Base-by-base conservation (phyloP, 306 rosid species). In the Citrullus colocynthis region DNA sequence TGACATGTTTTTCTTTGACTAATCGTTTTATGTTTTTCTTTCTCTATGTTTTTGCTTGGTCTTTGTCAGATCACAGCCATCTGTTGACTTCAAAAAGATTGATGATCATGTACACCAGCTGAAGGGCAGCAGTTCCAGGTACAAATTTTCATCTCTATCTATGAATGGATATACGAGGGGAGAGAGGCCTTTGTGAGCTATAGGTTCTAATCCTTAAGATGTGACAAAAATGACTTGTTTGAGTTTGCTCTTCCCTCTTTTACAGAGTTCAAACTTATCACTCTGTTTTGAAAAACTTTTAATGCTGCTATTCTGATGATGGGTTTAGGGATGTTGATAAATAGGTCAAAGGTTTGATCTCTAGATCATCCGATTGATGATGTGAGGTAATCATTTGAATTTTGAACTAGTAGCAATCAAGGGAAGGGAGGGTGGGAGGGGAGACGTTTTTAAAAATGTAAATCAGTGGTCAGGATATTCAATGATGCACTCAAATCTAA, bases 41-140 rank as follows among this genome's bases (percentile, higher is more conserved):
- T 24, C 28, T 24, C 28, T 24, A 7, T 54, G 48, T 41, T 37
- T 7, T 81, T n/a, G 45, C 48, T 44, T 45, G 39, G 51, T 79
- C 61, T 59, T 79, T 80, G 20, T 57, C 84, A 94, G 98, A 32
- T 91, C 89, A 78, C 98, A 89, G 79, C 84, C 83, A 76, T 76
- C 44, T 67, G 91, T 91, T 70, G 98, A 96, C 84, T 96, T 89
- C 94, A 87, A 83, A 88, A 89, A 82, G 84, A 88, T 93, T 82
- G 99, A 93, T 89, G 92, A 97, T 45, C 93, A 88, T 86, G 98
- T 93, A 77, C 98, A 96, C 87, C 99, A 93, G 85, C 83, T 96
- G 51, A 96, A 96, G 90, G 98, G 99, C 56, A 96, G 99, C 87
- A 92, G 97, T 85, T 90, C 99, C 78, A 96, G 99, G 99, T 96